These are phyloP conservation scores for Geopyxis carbonaria DNA, from an alignment of 495 filamentous ascomycete genomes.

Conservation along the genomic window DNA sequence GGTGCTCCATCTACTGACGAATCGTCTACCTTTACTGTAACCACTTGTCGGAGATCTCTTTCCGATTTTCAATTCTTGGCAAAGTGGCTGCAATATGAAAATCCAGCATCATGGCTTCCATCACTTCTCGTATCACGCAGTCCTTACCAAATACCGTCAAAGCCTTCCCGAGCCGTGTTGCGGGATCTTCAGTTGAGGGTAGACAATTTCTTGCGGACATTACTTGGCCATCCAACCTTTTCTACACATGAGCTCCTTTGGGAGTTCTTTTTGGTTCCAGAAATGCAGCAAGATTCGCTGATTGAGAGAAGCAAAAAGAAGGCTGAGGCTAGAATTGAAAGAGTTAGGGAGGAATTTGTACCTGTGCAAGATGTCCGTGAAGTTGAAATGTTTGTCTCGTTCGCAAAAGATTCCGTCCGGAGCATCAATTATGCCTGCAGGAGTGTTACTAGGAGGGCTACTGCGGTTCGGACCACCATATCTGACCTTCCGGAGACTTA, in stretches of 20 bases:
- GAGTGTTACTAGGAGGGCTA: constrained; percentile 56
- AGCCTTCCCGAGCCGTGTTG: constrained; percentile 71
- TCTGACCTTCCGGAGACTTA: constrained; percentile 25
- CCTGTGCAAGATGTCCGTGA: constrained; percentile 76
- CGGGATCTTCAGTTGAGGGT: constrained; percentile 76
- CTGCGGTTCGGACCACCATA: constrained; percentile 37
- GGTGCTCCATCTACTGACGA: constrained; percentile 50
- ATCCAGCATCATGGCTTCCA: constrained; percentile 89
- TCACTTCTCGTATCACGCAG: constrained; percentile 59
- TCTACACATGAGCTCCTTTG: constrained; percentile 93
- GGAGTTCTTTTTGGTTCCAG: constrained; percentile 97
- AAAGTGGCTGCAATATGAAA: constrained; percentile 73
- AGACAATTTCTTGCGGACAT: constrained; percentile 68
- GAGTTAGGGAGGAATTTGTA: constrained; percentile 68
- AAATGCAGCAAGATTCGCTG: constrained; percentile 79
- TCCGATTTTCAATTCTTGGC: constrained; percentile 83
- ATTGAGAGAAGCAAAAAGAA: constrained; percentile 74
- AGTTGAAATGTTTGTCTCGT: constrained; percentile 78
- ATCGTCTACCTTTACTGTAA: constrained; percentile 63
- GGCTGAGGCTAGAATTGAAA: constrained; percentile 63
- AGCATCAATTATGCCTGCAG: constrained; percentile 66
- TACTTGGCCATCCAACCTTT: constrained; percentile 83
- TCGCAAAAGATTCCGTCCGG: constrained; percentile 74
- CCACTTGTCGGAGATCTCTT: constrained; percentile 79
- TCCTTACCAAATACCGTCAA: constrained; percentile 82